Percentiles rank a stretch among this genome's conserved stretches.
Conservation (phyloP, 257 asterid species). For the Solanum ossicruentum region DNA sequence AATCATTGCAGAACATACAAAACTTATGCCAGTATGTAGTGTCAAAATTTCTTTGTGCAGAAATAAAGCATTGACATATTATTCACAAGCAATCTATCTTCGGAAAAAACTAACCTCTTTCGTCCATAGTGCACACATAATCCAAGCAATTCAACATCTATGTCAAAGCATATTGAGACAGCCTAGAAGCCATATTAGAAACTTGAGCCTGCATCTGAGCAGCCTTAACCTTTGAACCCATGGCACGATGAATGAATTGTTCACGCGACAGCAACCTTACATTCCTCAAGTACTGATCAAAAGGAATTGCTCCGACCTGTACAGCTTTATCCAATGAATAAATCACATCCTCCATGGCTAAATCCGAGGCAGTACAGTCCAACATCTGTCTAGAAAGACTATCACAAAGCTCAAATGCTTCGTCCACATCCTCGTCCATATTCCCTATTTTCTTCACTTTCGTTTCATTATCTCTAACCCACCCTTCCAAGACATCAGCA, state of each 20-base stretch:
- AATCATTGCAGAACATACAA: background rate
- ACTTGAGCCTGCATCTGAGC: conserved; percentile 93
- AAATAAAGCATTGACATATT: background rate
- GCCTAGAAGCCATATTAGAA: conserved; percentile 75
- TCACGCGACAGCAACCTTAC: conserved; percentile 73
- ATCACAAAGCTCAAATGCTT: conserved; percentile 59
- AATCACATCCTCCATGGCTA: conserved; percentile 72
- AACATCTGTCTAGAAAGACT: conserved; percentile 60
- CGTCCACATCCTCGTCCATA: conserved; percentile 52
- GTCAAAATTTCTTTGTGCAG: background rate
- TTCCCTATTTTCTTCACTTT: conserved; percentile 20
- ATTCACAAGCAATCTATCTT: conserved; percentile 1
- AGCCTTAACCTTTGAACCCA: conserved; percentile 68
- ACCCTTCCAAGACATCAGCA: conserved; percentile 49
- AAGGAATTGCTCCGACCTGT: conserved; percentile 74
- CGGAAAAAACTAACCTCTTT: background rate
- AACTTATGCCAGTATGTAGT: background rate
- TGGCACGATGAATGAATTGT: conserved; percentile 84
- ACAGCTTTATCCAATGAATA: conserved; percentile 82
- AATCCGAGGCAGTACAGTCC: conserved; percentile 65
- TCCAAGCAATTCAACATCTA: background rate
- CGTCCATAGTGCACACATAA: background rate
- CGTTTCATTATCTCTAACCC: conserved; percentile 69
- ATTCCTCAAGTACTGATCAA: conserved; percentile 78
- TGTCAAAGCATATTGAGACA: conserved; percentile 34